Evolutionary conservation across 106 monocot species (phyloP).

Genomic region (Xerophyta viscosa): DNA sequence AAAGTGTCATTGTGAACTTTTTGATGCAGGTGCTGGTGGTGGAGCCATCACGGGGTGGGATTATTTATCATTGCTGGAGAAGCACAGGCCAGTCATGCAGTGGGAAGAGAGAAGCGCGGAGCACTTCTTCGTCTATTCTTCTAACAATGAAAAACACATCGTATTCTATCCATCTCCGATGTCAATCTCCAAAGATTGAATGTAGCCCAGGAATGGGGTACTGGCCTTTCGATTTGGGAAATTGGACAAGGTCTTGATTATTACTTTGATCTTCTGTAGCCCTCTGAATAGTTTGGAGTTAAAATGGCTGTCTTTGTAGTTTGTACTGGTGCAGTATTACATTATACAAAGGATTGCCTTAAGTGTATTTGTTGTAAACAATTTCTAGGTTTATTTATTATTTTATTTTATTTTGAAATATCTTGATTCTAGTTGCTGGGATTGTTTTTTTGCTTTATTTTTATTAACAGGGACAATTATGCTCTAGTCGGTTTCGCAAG

Average conservation of each 20-base stretch:
- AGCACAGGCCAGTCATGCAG: slow-evolving; percentile 41
- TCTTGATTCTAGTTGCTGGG: no score
- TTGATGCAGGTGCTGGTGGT: slow-evolving; percentile 33
- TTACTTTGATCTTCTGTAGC: slow-evolving; percentile 80
- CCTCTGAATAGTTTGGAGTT: no score
- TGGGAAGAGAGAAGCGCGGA: slow-evolving; percentile 85
- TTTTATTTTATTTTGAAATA: no score
- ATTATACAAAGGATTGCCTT: no score
- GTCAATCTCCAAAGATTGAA: slow-evolving; percentile 66
- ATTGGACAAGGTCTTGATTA: slow-evolving; percentile 90
- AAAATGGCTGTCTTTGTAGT: no score
- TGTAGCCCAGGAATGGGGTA: slow-evolving; percentile 63
- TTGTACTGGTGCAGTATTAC: no score
- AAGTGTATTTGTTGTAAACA: no score
- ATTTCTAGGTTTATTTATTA: no score
- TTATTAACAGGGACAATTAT: no score
- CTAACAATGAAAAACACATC: slow-evolving; percentile 39
- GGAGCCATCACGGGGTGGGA: slow-evolving; percentile 67
- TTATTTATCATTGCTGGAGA: slow-evolving; percentile 55
- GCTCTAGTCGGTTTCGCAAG: no score
- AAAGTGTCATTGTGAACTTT: no score
- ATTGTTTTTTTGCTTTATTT: no score
- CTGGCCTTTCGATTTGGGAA: slow-evolving; percentile 83
- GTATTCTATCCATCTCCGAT: slow-evolving; percentile 81
- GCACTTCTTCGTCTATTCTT: slow-evolving; percentile 68